phyloP scores from a whole-genome alignment of 371 early-diverging fungal genomes.

The Actinomortierella ambigua region DNA sequence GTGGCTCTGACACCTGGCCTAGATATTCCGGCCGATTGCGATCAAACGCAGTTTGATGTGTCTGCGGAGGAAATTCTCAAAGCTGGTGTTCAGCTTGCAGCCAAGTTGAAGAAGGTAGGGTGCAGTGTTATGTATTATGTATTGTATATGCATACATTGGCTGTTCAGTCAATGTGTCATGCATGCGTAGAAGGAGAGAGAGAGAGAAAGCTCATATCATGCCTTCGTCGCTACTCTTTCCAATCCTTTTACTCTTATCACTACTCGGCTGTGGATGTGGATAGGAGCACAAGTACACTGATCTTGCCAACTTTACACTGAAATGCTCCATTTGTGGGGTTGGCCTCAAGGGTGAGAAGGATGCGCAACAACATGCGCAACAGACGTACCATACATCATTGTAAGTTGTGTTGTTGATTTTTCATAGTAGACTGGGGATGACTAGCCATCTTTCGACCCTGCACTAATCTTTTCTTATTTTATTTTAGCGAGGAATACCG shows the following conservation, averaged over 20 bases:
- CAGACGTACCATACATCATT: slow-evolving; percentile 34
- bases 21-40: slow-evolving; percentile 55
- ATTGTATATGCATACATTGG: too few species aligned
- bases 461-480: too few species aligned
- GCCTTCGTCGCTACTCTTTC: neutral
- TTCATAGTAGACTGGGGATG: too few species aligned
- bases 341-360: slow-evolving; percentile 65
- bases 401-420: slow-evolving; percentile 15
- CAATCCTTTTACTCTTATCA: neutral
- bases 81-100: slow-evolving; percentile 52
- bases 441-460: too few species aligned
- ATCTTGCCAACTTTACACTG: slow-evolving; percentile 62
- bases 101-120: slow-evolving; percentile 53
- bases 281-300: slow-evolving; percentile 61
- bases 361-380: slow-evolving; percentile 46
- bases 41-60: slow-evolving; percentile 57
- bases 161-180: too few species aligned
- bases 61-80: slow-evolving; percentile 39
- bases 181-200: too few species aligned
- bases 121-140: too few species aligned
- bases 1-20: slow-evolving; percentile 54
- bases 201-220: neutral
- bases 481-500: too few species aligned
- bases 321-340: slow-evolving; percentile 55
- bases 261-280: neutral